These are phyloP conservation scores for Tuber umbilicatum DNA, from an alignment of 495 filamentous ascomycete species.

Conservation along the genomic window DNA sequence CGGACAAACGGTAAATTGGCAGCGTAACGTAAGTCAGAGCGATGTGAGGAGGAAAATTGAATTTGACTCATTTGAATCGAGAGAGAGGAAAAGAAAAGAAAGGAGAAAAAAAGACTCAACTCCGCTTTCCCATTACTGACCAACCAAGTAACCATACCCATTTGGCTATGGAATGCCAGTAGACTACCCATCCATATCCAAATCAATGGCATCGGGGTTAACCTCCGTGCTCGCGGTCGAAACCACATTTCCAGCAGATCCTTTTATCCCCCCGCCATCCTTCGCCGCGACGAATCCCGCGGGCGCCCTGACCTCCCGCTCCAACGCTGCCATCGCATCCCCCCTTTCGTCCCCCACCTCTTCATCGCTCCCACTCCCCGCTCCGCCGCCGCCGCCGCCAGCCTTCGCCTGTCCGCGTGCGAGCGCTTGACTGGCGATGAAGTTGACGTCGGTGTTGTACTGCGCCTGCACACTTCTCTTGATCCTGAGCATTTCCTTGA, in stretches of 20 bases:
- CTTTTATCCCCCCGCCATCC: slow-evolving; percentile 56
- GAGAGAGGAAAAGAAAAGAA: slow-evolving; percentile 3
- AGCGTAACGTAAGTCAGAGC: neutral
- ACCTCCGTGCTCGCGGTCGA: slow-evolving; percentile 45
- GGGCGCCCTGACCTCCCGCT: slow-evolving; percentile 81
- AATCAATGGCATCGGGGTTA: slow-evolving; percentile 86
- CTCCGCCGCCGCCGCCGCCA: slow-evolving; percentile 35
- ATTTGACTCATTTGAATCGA: neutral
- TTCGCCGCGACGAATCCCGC: slow-evolving; percentile 86
- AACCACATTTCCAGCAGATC: slow-evolving; percentile 43
- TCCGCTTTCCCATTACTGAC: neutral
- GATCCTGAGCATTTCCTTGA: slow-evolving; percentile 97
- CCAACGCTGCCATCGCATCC: slow-evolving; percentile 87
- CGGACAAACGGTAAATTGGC: neutral
- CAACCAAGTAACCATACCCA: slow-evolving; percentile 4
- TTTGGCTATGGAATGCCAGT: slow-evolving; percentile 11
- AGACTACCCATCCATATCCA: slow-evolving; percentile 52
- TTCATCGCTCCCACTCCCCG: slow-evolving; percentile 44
- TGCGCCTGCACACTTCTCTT: slow-evolving; percentile 96
- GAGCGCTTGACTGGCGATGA: slow-evolving; percentile 92
- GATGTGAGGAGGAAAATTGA: neutral
- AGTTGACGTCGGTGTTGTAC: slow-evolving; percentile 98
- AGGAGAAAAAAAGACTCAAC: slow-evolving; percentile 14
- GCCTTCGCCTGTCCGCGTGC: slow-evolving; percentile 63
- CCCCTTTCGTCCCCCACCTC: slow-evolving; percentile 52